Base-by-base conservation (phyloP, 805 yeast species). In the Cyberlindnera nakhonratchasimensis region DNA sequence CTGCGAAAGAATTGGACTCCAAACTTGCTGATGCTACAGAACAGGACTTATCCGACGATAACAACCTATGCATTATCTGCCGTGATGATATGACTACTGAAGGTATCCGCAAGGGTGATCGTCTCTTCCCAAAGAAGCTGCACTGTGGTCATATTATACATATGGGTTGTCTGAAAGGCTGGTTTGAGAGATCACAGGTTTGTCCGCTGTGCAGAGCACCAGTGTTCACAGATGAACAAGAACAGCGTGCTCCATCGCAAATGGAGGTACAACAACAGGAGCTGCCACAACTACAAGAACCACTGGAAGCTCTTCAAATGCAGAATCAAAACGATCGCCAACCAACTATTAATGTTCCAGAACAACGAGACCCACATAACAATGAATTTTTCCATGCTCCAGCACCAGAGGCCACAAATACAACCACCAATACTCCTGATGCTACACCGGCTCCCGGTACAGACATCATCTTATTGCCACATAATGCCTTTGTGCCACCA, bases 161-260 rank as follows among this genome's bases (percentile, higher is more conserved):
- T 61, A 67, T 84, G 64, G 90, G 93, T 5, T 93, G 99, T 62
- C 71, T 93, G 48, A 85, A 87, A 56, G 82, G 85, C 51, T 93
- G 99, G 99, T 70, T 93, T 52, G 95, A 86, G 57, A 75, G 96
- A 50, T 87, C 96, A 0, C 91, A 83, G 52, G 77, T 79, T n/a
- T 93, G 99, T 66, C 99, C 99, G 2, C 79, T 90, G 40, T 93
- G 99, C 61, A 71, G 96, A 47, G 70, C 82, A 23, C 76, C 79
- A 10, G 95, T 88, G 2, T 72, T 79, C 48, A 67, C 58, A 37
- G 59, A 54, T 37, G 59, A 54, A 28, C 39, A 24, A 23, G 31
- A 33, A 16, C 42, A 16, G 24, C 26, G 14, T 11, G 30, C 19
- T 16, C 33, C 29, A 25, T 42, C 29, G 6, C 41, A 24, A 29